These are phyloP conservation scores for Hypoxylon subgilvum DNA, from an alignment of 495 filamentous ascomycete species.

Conservation along the genomic window DNA sequence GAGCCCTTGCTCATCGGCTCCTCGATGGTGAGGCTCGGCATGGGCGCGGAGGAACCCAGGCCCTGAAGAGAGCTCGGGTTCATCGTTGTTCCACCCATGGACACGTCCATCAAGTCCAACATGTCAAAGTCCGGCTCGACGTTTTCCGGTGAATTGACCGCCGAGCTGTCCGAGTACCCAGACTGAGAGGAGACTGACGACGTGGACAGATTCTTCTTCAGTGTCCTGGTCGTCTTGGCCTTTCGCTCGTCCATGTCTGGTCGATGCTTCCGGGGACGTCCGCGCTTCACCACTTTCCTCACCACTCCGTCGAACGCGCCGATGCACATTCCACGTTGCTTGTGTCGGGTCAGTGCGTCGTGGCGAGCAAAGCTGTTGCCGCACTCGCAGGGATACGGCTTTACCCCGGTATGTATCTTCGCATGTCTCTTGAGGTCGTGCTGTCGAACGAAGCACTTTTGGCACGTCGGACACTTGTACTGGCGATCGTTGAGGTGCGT, in stretches of 20 bases:
- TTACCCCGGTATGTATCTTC: slow-evolving; percentile 93
- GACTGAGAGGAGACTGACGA: slow-evolving; percentile 56
- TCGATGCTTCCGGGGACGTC: slow-evolving; percentile 54
- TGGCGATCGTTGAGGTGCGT: slow-evolving; percentile 96
- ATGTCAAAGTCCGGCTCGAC: slow-evolving; percentile 50
- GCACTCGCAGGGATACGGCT: slow-evolving; percentile 89
- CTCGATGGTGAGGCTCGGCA: slow-evolving; percentile 43
- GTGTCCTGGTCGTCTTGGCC: slow-evolving; percentile 64
- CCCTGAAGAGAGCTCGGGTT: slow-evolving; percentile 48
- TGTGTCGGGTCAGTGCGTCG: slow-evolving; percentile 91
- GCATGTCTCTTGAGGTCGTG: slow-evolving; percentile 96
- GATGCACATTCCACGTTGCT: slow-evolving; percentile 92
- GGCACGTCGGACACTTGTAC: slow-evolving; percentile 84
- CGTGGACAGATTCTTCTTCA: slow-evolving; percentile 58
- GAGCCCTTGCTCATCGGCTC: slow-evolving; percentile 41
- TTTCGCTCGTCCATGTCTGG: slow-evolving; percentile 66
- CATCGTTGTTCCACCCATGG: slow-evolving; percentile 47
- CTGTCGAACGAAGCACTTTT: slow-evolving; percentile 93
- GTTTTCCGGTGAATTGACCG: slow-evolving; percentile 50
- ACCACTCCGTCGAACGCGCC: slow-evolving; percentile 86
- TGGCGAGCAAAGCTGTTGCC: slow-evolving; percentile 90
- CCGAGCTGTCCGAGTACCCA: slow-evolving; percentile 56
- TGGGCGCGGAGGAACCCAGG: slow-evolving; percentile 46
- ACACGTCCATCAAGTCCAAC: slow-evolving; percentile 55
- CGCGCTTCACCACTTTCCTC: slow-evolving; percentile 61